Conservation (phyloP, 192 early-diverging fungal genomes). For the Geranomyces variabilis region DNA sequence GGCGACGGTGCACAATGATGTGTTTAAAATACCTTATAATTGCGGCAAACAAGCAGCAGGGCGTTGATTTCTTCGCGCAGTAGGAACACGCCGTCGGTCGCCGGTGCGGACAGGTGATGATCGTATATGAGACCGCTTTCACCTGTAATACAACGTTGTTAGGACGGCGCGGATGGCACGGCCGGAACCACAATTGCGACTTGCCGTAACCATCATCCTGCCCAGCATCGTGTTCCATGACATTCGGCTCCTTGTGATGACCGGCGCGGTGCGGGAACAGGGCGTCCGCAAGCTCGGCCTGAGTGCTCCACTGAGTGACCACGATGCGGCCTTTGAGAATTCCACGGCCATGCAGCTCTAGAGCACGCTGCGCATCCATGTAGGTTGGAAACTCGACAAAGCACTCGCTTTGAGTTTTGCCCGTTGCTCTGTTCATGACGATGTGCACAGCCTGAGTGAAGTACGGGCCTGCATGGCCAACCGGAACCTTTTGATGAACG, state of each 20-base stretch:
- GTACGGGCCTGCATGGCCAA: slow-evolving; percentile 34
- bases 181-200: not conserved
- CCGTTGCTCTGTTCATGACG: slow-evolving; percentile 65
- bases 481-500: too few species aligned
- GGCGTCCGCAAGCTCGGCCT: slow-evolving; percentile 38
- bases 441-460: slow-evolving; percentile 53
- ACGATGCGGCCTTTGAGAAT: slow-evolving; percentile 68
- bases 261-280: slow-evolving; percentile 41
- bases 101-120: not conserved
- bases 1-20: not conserved
- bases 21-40: slow-evolving; percentile 62
- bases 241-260: not conserved
- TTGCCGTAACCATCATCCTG: not conserved
- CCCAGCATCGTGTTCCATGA: slow-evolving; percentile 5
- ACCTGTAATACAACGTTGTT: not conserved
- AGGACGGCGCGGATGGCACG: too few species aligned
- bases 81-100: slow-evolving; percentile 38
- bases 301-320: slow-evolving; percentile 39
- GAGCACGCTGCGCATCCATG: slow-evolving; percentile 55
- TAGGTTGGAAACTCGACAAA: slow-evolving; percentile 65
- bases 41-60: slow-evolving; percentile 68
- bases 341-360: slow-evolving; percentile 58
- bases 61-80: slow-evolving; percentile 75
- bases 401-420: slow-evolving; percentile 70
- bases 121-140: slow-evolving; percentile 20